Evolutionary conservation across 2,329 filamentous ascomycete genomes (phyloP), one percentile per base, ranked within the genome.

Genomic region (Clonostachys rosea): DNA sequence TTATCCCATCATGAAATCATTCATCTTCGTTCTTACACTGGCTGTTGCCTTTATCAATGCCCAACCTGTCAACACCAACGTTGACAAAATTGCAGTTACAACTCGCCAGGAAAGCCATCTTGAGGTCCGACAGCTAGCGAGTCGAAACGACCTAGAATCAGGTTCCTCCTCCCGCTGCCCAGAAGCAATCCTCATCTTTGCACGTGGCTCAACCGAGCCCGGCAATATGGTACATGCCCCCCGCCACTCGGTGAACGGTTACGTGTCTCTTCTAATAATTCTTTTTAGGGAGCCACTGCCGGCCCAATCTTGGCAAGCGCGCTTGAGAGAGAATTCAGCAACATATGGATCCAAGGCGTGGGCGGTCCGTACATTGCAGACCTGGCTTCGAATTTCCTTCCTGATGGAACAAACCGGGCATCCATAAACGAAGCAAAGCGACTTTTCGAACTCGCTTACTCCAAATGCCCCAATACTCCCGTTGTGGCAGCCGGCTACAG

Each of bases 341-440:
- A 56, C 16, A 50, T 70, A 48, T 69, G 66, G 66, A 63, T 73
- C 18, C 72, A 75, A 52, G 73, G 73, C 13, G 68, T 76, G 13
- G 65, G 66, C 6, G 60, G 60, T 20, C 51, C 59, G 3, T 76
- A 76, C 56, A 56, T 47, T 2, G 70, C 69, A 0, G 52, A 52
- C 2, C 40, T 73, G 0, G 47, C 54, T 1, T 58, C 61, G 20
- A 74, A 74, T 50, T 57, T 62, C 37, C 59, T 69, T 1, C 63
- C 67, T 4, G 51, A 57, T 2, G 69, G 70, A 37, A 71, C 70
- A 2, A 59, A 59, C 35, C 40, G 41, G 5, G 60, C 49, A 6
- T 66, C 68, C 34, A 74, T 76, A 48, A 47, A 58, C 2, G 70
- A 70, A 46, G 70, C 68, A 34, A 63, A 62, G 20, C 56, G 60